phyloP scores from a whole-genome alignment of 2,329 filamentous ascomycete genomes.

The Lachnellula arida region DNA sequence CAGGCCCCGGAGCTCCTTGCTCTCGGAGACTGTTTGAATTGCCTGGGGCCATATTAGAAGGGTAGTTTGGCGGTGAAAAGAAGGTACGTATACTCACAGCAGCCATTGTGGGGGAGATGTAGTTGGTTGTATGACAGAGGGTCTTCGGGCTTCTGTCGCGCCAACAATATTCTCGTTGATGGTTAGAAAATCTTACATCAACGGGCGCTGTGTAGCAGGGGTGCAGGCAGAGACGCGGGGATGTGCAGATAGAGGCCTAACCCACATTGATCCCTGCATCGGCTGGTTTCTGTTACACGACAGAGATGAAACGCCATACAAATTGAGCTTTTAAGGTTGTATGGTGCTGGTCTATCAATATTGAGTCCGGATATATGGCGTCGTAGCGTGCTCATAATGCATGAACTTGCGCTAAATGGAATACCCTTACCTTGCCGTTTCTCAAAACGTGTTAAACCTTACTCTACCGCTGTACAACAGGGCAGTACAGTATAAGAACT shows the following conservation, averaged over 20 bases:
- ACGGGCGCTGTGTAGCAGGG: not conserved
- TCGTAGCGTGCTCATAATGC: too few relatives aligned
- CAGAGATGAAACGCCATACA: not conserved
- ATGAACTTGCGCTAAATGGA: too few relatives aligned
- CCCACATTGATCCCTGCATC: not conserved
- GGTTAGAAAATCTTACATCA: not conserved
- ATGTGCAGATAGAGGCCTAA: not conserved
- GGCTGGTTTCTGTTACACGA: not conserved
- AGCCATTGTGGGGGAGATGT: constrained; percentile 23
- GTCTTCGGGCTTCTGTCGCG: not conserved
- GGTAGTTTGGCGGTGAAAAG: not conserved
- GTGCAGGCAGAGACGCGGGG: not conserved
- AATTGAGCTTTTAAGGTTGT: not conserved
- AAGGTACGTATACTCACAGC: constrained; percentile 18
- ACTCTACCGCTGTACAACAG: too few relatives aligned
- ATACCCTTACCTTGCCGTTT: too few relatives aligned
- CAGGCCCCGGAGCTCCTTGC: constrained; percentile 90
- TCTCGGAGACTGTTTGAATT: constrained; percentile 85
- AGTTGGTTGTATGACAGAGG: not conserved
- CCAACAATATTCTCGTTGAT: not conserved
- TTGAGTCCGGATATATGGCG: too few relatives aligned
- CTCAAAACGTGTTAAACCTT: too few relatives aligned
- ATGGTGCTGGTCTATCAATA: too few relatives aligned
- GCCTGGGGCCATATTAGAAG: constrained; percentile 35
- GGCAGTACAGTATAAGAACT: too few relatives aligned